phyloP scores from a whole-genome alignment of 768 basidiomycete species.

The Suillus americanus region DNA sequence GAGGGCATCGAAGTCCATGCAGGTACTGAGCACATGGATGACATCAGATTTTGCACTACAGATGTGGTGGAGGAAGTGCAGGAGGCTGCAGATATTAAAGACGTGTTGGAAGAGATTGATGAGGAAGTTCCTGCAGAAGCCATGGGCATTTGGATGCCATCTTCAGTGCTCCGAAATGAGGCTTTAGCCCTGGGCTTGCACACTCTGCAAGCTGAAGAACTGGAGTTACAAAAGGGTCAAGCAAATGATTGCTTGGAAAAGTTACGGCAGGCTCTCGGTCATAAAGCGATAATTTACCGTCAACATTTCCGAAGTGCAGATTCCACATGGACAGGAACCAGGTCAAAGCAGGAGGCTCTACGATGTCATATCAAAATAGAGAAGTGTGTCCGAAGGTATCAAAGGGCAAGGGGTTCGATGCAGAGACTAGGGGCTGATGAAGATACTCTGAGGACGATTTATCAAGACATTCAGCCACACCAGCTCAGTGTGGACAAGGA shows the following conservation, averaged over 20 bases:
- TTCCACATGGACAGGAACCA: neutral
- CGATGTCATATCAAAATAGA: neutral
- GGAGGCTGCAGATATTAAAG: neutral
- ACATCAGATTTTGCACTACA: neutral
- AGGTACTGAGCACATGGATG: neutral
- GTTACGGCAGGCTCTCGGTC: conserved; percentile 2
- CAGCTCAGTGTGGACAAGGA: conserved; percentile 6
- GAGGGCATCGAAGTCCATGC: neutral
- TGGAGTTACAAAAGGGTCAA: neutral
- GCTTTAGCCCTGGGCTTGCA: neutral
- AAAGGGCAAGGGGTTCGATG: neutral
- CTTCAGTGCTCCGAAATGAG: neutral
- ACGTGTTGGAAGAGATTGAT: neutral
- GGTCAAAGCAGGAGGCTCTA: conserved; percentile 4
- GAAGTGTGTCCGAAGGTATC: conserved; percentile 2
- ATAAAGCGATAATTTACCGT: conserved; percentile 1
- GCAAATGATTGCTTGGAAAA: conserved; percentile 6
- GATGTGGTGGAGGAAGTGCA: neutral
- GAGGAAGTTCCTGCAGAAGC: neutral
- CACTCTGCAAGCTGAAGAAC: neutral
- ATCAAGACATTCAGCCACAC: neutral
- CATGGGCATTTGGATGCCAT: conserved; percentile 10
- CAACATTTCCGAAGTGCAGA: conserved; percentile 2
- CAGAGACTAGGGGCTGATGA: neutral
- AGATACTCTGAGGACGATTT: neutral